Percentiles rank a stretch among this genome's conserved stretches.
phyloP scores from a whole-genome alignment of 148 eudicot genomes.

The Cornus florida region DNA sequence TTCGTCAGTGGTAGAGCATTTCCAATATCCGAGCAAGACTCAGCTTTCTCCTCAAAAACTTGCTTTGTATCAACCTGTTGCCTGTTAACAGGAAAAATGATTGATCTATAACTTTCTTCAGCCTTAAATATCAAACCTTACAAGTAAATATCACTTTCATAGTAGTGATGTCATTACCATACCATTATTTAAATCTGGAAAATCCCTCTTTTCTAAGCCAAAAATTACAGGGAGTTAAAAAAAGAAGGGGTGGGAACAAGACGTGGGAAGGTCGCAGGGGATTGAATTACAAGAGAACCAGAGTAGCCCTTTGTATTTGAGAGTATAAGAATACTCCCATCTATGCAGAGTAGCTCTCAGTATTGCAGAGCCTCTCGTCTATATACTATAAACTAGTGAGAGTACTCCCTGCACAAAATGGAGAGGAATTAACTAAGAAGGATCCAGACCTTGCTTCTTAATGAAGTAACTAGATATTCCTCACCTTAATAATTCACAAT shows the following conservation, averaged over 20 bases:
- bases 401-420: neutral
- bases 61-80: conserved; percentile 66
- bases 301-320: neutral
- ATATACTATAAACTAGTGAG: neutral
- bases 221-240: neutral
- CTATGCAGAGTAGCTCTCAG: too few relatives aligned
- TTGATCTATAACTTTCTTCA: neutral
- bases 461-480: neutral
- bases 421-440: neutral
- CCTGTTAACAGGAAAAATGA: conserved; percentile 41
- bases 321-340: too few relatives aligned
- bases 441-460: neutral
- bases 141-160: neutral
- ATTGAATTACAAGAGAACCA: neutral
- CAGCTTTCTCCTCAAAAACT: conserved; percentile 69
- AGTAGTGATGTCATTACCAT: neutral
- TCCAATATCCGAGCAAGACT: conserved; percentile 58
- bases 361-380: neutral
- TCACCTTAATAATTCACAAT: neutral
- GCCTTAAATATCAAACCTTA: neutral
- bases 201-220: too few relatives aligned
- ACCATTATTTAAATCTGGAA: too few relatives aligned
- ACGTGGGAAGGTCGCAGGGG: neutral
- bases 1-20: conserved; percentile 64
- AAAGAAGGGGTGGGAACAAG: neutral